Base-by-base conservation (phyloP, 2,329 filamentous ascomycete genomes). In the Fusarium sp. region DNA sequence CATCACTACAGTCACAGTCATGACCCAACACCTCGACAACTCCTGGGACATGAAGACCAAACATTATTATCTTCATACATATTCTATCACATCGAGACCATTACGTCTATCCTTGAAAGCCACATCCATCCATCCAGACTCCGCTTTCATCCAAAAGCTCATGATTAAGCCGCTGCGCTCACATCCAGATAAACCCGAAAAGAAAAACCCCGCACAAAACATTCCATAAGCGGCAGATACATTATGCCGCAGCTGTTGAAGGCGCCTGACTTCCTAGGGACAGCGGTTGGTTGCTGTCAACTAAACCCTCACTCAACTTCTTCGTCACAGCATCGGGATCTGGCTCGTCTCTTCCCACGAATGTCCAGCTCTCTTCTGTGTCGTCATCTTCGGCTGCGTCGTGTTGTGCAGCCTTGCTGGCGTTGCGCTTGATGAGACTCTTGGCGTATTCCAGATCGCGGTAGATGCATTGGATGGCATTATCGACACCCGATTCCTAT, bases 361-460 rank as follows among this genome's bases (percentile, higher is more conserved):
- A 93, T 0, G 94, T 97, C 95, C 94, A 98, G 75, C 90, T 92
- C 76, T 96, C 93, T 63, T 91, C 90, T 14, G 90, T 89, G 31
- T 89, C 80, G 14, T 85, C 80, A 48, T 87, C 83, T 37, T 86
- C 83, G 18, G 80, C 82, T 51, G 72, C 77, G 63, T 77, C 80
- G 59, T 68, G 55, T 15, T 76, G 67, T 5, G 70, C 77, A 56
- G 82, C 89, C 78, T 86, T 87, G 65, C 81, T 82, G 3, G 81
- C 79, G 76, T 87, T 87, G 58, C 82, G 87, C 78, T 91, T 92
- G 76, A 97, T 91, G 42, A 98, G 83, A 17, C 90, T 91, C 78
- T 88, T 92, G 36, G 96, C 94, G 73, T 97, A 97, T 76, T 98
- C 96, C 56, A 98, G 85, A 76, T 98, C 95, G 40, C 96, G 91